Conservation (phyloP, 495 filamentous ascomycete genomes). For the Penicillium samsonianum region DNA sequence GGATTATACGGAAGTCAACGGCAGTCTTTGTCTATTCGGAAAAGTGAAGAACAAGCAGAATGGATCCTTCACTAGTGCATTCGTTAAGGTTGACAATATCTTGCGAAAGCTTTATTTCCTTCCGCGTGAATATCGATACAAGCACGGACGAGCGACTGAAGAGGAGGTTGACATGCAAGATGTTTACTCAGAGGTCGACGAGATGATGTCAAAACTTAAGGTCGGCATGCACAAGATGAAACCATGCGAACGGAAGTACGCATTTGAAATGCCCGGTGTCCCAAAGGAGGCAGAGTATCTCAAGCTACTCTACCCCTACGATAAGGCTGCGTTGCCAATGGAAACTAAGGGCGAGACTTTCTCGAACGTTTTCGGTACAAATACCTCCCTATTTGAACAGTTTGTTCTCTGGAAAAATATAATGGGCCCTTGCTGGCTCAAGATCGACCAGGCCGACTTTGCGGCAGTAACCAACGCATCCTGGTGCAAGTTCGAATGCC, state of each 20-base stretch:
- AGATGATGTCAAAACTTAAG: constrained; percentile 76
- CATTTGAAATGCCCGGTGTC: constrained; percentile 86
- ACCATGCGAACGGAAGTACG: constrained; percentile 84
- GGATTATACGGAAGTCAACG: constrained; percentile 92
- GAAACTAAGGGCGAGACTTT: constrained; percentile 83
- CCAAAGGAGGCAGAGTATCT: constrained; percentile 89
- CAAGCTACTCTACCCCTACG: constrained; percentile 91
- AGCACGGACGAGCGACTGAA: constrained; percentile 64
- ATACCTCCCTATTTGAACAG: constrained; percentile 93
- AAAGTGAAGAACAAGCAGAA: constrained; percentile 92
- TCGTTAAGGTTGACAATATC: constrained; percentile 95
- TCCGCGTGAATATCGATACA: constrained; percentile 70
- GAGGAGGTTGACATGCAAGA: constrained; percentile 87
- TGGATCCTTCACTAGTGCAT: constrained; percentile 79
- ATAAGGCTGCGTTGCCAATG: constrained; percentile 67
- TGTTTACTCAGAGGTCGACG: constrained; percentile 85
- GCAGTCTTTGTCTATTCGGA: constrained; percentile 89
- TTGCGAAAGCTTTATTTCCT: constrained; percentile 91
- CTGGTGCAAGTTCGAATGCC: constrained; percentile 93
- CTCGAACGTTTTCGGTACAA: constrained; percentile 91
- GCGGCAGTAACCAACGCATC: constrained; percentile 84
- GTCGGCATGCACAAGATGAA: constrained; percentile 94
- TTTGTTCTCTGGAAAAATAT: constrained; percentile 98
- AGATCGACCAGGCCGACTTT: constrained; percentile 82
- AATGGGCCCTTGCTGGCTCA: constrained; percentile 98